Base-by-base conservation (phyloP, 1,284 basidiomycete species). In the Clitocybe nebularis region DNA sequence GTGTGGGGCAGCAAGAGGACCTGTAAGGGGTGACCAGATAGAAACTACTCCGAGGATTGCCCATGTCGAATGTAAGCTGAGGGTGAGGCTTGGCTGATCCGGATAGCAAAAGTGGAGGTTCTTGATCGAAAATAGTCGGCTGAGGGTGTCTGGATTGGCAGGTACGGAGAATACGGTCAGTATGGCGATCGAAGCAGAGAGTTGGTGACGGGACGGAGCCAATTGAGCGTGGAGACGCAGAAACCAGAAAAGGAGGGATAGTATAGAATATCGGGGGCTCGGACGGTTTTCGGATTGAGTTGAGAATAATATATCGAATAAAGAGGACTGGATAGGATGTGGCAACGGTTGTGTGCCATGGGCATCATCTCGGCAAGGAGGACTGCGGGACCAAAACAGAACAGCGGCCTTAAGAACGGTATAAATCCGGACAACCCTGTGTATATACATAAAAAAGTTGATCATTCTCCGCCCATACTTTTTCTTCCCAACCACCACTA, bases 361-460 rank as follows among this genome's bases (percentile, higher is more conserved):
- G n/a, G n/a, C n/a, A n/a, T n/a, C n/a, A n/a, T n/a, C n/a, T n/a
- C n/a, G n/a, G n/a, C n/a, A n/a, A n/a, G n/a, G n/a, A n/a, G n/a
- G n/a, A n/a, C n/a, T n/a, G n/a, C n/a, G n/a, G n/a, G n/a, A n/a
- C n/a, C n/a, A n/a, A n/a, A 25, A 10, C 4, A 14, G 13, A 32
- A 30, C 19, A 36, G 42, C 52, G 53, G 55, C 44, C 11, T 48
- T 55, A 57, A 51, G 38, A 41, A 50, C 51, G 46, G 54, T 56
- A 53, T 61, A 63, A 58, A 54, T 55, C 58, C 60, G 58, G 54
- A 45, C 46, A 48, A 39, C 39, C 32, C 39, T 50, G 48, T 48
- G 36, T 42, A 34, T 36, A 30, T 37, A 50, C 47, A 54, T 49
- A 59, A 59, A 55, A 59, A 54, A 54, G 47, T 50, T 45, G 45